Percentiles rank a stretch among this genome's conserved stretches.
Conservation (phyloP, 352 stramenopile genomes). For the Globisporangium radiosum region DNA sequence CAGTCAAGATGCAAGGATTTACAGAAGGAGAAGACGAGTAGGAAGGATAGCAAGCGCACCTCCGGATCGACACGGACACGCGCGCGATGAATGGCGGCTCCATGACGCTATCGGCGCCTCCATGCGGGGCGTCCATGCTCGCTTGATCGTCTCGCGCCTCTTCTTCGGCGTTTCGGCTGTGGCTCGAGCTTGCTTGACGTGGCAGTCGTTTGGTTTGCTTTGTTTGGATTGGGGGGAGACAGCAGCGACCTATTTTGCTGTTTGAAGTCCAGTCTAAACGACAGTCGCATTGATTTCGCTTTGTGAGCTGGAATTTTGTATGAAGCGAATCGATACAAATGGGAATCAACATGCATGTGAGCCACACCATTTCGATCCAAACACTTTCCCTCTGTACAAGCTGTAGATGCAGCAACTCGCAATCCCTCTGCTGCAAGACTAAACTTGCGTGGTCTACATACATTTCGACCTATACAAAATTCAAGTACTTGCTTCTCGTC, state of each 20-base stretch:
- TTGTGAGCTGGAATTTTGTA: no score
- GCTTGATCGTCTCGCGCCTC: background rate
- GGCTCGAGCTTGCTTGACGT: background rate
- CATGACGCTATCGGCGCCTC: constrained; percentile 56
- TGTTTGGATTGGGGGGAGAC: background rate
- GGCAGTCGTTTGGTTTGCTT: background rate
- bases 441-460: background rate
- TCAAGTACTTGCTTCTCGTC: background rate
- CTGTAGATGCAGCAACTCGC: no score
- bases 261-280: background rate
- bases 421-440: background rate
- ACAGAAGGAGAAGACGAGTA: background rate
- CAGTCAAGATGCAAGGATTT: background rate
- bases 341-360: no score
- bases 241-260: background rate
- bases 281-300: no score
- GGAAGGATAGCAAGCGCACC: constrained; percentile 25
- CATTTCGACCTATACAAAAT: background rate
- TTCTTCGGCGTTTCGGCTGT: background rate
- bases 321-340: no score
- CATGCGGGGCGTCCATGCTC: constrained; percentile 25
- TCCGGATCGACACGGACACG: constrained; percentile 71
- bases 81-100: constrained; percentile 77
- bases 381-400: no score
- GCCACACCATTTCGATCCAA: no score